Evolutionary conservation across 2,329 filamentous ascomycete genomes (phyloP), one percentile per base, ranked within the genome.

Genomic region (Fusarium hainanense): DNA sequence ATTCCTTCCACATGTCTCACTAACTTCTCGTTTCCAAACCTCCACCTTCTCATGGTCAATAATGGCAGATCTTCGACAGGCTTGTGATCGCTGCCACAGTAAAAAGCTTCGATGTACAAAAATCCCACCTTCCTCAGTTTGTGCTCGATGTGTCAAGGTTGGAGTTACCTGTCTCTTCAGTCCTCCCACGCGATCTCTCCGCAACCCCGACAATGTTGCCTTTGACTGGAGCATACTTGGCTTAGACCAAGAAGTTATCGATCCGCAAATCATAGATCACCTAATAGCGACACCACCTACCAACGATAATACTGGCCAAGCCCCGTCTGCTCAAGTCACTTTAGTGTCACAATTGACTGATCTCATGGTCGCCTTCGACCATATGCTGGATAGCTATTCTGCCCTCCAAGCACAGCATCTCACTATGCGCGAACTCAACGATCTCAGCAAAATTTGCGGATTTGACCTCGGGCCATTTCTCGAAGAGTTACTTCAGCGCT

Each of bases 51-150:
- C 30, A 37, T 32, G 47, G 10, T 27, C 6, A 18, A 12, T 34
- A 27, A 76, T 75, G 66, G 37, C 71, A 47, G 71, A 76, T 16
- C 75, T 75, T 20, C 74, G 80, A 18, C 74, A 77, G 30, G 79
- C 81, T 16, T 84, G 81, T 63, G 81, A 83, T 71, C 76, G 83
- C 42, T 85, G 84, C 42, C 83, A 85, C 63, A 77, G 78, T 20
- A 84, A 85, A 41, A 85, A 85, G 71, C 75, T 85, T 14, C 78
- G 79, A 72, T 85, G 83, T 52, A 80, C 81, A 7, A 83, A 82
- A 55, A 75, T 78, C 28, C 61, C 76, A 0, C 79, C 79, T 1
- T 77, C 77, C 28, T 58, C 73, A 8, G 71, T 73, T 13, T 85
- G 83, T 66, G 76, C 76, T 11, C 79, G 83, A 30, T 85, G 83